A percentile compares a stretch with the other conserved stretches of the same genome.
These are phyloP conservation scores for Macadamia integrifolia DNA, from an alignment of 164 flowering plant genomes.

Conservation along the genomic window DNA sequence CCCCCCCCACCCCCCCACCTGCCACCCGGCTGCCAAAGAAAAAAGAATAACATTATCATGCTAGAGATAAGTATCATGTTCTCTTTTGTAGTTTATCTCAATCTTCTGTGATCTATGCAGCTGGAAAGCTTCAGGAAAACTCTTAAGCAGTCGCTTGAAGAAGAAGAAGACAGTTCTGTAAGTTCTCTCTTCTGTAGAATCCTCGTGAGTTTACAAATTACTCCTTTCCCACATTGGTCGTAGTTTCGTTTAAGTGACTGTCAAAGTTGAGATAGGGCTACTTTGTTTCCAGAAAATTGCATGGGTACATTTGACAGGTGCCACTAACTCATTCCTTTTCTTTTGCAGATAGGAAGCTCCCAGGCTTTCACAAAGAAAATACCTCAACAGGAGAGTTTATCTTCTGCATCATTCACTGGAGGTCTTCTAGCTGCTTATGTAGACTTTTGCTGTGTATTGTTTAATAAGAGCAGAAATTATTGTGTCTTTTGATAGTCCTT, in stretches of 20 bases:
- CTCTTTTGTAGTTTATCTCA: neutral
- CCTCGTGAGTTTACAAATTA: neutral
- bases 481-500: no score
- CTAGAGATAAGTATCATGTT: neutral
- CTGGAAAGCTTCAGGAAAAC: constrained; percentile 80
- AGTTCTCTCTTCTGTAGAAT: constrained; percentile 18
- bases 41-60: no score
- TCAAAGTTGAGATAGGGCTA: neutral
- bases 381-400: constrained; percentile 20
- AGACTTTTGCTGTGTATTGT: neutral
- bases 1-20: no score
- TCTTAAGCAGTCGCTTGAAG: constrained; percentile 81
- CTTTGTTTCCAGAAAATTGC: no score
- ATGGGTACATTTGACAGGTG: no score
- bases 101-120: constrained; percentile 32
- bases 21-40: no score
- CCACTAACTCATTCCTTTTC: neutral
- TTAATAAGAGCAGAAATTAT: no score
- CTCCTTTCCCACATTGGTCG: neutral
- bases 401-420: constrained; percentile 22
- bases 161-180: constrained; percentile 67
- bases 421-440: constrained; percentile 19
- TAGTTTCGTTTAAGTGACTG: neutral
- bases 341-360: constrained; percentile 29
- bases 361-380: constrained; percentile 29